Evolutionary conservation across 176 grass and related monocot genomes (phyloP).

Genomic region (Triticum aestivum): DNA sequence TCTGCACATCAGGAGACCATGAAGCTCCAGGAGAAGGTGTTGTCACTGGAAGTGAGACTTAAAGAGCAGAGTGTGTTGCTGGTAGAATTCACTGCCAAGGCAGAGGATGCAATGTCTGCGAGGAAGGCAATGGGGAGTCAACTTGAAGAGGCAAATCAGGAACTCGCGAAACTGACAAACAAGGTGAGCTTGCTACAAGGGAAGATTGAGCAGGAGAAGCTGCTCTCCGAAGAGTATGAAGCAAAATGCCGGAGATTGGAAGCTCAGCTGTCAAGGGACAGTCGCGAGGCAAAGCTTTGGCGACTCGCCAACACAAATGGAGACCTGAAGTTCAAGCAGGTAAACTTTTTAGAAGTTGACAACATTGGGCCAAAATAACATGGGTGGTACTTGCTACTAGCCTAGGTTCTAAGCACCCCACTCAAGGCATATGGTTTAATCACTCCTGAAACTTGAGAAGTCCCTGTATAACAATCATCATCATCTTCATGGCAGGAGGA

Average conservation of each 20-base stretch:
- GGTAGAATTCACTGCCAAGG: constrained; percentile 64
- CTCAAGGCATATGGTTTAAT: neutral
- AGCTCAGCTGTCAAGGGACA: constrained; percentile 62
- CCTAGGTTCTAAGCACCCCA: neutral
- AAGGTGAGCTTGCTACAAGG: constrained; percentile 63
- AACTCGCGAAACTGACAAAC: constrained; percentile 52
- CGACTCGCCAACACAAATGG: constrained; percentile 55
- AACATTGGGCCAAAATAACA: neutral
- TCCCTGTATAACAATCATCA: neutral
- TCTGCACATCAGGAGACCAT: constrained; percentile 42
- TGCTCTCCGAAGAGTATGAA: constrained; percentile 70
- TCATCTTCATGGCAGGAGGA: constrained; percentile 60
- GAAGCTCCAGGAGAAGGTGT: constrained; percentile 57
- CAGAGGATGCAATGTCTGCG: constrained; percentile 48
- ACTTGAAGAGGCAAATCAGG: constrained; percentile 57
- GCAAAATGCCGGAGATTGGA: constrained; percentile 80
- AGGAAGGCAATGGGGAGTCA: constrained; percentile 53
- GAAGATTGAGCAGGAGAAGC: constrained; percentile 74
- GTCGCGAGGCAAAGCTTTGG: constrained; percentile 55
- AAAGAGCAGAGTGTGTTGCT: constrained; percentile 63
- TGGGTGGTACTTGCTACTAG: neutral
- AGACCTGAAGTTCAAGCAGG: constrained; percentile 85
- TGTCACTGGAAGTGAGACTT: constrained; percentile 51
- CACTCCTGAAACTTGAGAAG: neutral
- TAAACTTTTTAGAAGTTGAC: constrained; percentile 9